A percentile compares a stretch with the other conserved stretches of the same genome.
phyloP scores from a whole-genome alignment of 345 rosid genomes.

The Eucalyptus cladocalyx region DNA sequence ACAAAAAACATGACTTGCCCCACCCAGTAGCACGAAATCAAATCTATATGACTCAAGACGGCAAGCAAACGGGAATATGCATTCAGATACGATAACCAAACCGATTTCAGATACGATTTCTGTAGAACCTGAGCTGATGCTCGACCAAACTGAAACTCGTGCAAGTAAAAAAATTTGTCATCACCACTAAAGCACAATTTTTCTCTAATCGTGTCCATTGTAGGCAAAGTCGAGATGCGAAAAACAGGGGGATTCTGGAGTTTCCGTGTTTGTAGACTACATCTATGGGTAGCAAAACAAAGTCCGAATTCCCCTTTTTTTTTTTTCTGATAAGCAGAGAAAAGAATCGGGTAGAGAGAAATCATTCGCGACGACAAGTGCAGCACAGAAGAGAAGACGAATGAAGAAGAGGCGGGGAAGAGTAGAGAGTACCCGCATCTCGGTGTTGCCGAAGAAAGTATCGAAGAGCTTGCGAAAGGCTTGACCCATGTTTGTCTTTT shows the following conservation, averaged over 20 bases:
- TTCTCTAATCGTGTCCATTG: neutral
- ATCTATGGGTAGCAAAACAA: neutral
- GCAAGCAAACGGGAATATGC: neutral
- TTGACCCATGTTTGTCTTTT: constrained; percentile 48
- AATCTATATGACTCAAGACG: neutral
- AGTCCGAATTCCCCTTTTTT: neutral
- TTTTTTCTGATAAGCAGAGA: neutral
- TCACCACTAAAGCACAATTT: neutral
- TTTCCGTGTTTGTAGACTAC: neutral
- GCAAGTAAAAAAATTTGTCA: neutral
- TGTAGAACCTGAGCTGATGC: neutral
- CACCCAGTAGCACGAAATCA: neutral
- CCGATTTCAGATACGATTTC: neutral
- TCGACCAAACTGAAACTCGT: neutral
- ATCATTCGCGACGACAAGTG: neutral
- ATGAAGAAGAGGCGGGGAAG: neutral
- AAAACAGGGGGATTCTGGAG: neutral
- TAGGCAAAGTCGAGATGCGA: neutral
- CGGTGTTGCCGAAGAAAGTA: constrained; percentile 75
- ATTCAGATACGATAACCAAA: neutral
- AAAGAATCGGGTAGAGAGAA: neutral
- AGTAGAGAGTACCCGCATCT: constrained; percentile 57
- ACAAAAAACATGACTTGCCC: neutral
- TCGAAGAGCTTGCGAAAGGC: constrained; percentile 87
- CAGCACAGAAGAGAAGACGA: neutral